Base-by-base conservation (phyloP, 495 filamentous ascomycete genomes). In the Talaromyces nanjingensis region DNA sequence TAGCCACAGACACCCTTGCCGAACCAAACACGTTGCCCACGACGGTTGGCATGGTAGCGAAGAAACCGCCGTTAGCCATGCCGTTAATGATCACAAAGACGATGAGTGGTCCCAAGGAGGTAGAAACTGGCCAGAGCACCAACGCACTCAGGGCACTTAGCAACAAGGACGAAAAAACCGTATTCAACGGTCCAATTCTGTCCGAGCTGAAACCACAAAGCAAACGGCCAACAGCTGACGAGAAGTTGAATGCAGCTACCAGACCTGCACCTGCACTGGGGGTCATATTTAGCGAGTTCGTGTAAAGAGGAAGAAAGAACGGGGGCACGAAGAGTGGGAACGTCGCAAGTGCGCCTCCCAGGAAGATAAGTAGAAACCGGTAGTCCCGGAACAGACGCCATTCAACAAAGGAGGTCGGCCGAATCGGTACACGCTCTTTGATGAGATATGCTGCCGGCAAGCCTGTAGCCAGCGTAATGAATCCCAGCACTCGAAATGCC, bases 311-410 rank as follows among this genome's bases (percentile, higher is more conserved):
- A 1, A 87, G 68, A 68, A 85, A 86, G 71, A 84, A 86, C 0
- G 84, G 81, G 0, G 85, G 85, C 2, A 87, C 83, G 59, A 86
- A 80, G 8, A 87, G 76, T 0, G 84, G 80, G 67, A 87, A 87
- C 20, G 83, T 86, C 3, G 76, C 84, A n/a, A 87, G 81, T 3
- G 79, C 82, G 2, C 82, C 82, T 3, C 77, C 77, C 5, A 81
- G 57, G 64, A 86, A 86, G 31, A 87, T 71, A 0, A 79, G 71
- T 5, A 71, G 54, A 67, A 87, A 87, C 25, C 75, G 77, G 7
- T 75, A 47, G 63, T 82, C 76, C 16, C 74, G 75, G 65, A 86
- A 83, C 16, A 85, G 71, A 27, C 71, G 67, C 78, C 80, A 82
- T 65, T 87, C 85, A 2, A 86, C 68, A 62, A 84, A 79, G 0